A percentile compares a stretch with the other conserved stretches of the same genome.
Evolutionary conservation across 2,329 filamentous ascomycete species (phyloP).

Genomic region (Diaporthe longicolla): DNA sequence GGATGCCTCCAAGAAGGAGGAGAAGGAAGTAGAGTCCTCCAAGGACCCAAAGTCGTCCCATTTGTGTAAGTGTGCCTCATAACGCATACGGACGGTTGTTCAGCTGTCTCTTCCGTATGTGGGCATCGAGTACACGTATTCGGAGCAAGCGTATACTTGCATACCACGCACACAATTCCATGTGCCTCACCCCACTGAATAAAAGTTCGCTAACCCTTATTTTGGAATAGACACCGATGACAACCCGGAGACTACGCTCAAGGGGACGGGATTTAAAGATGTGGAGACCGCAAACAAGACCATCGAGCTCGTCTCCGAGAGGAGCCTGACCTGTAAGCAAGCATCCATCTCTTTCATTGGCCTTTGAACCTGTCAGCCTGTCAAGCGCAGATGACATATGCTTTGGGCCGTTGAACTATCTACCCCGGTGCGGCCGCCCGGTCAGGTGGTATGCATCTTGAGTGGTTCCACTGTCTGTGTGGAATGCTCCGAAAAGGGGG

Average conservation of each 20-base stretch:
- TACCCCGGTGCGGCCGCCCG: not conserved
- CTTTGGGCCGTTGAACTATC: not conserved
- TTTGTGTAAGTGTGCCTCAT: constrained; percentile 16
- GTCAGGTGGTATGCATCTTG: not conserved
- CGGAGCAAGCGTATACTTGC: not conserved
- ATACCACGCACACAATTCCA: not conserved
- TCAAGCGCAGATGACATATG: not conserved
- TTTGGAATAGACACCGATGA: constrained; percentile 38
- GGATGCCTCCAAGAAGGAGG: not conserved
- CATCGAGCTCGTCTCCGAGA: constrained; percentile 39
- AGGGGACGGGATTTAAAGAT: constrained; percentile 41
- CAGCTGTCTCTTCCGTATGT: not conserved
- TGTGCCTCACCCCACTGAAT: not conserved
- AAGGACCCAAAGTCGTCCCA: constrained; percentile 39
- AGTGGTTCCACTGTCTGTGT: not conserved
- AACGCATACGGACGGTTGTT: no score
- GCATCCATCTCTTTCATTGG: constrained; percentile 11
- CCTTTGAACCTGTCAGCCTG: not conserved
- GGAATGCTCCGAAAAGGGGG: not conserved
- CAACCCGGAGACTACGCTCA: constrained; percentile 39
- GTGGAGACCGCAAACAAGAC: constrained; percentile 40
- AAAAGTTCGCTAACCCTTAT: not conserved
- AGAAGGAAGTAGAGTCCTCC: constrained; percentile 16
- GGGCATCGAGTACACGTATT: not conserved
- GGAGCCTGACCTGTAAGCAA: constrained; percentile 33